phyloP scores from a whole-genome alignment of 768 basidiomycete genomes.

The Mycena floridula region DNA sequence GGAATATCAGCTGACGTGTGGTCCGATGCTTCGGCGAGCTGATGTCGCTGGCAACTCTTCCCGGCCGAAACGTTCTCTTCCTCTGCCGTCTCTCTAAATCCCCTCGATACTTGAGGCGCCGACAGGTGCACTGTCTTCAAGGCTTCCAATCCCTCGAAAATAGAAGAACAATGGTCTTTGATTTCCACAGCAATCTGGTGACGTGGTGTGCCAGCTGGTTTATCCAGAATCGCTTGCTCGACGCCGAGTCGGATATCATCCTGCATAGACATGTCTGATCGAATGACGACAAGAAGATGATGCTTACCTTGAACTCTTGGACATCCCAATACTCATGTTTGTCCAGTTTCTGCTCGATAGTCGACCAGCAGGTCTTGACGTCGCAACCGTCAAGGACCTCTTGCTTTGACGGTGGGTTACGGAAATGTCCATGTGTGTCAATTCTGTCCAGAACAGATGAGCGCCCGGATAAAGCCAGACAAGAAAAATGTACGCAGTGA shows the following conservation, averaged over 20 bases:
- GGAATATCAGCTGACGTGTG: background rate
- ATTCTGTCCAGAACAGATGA: conserved; percentile 34
- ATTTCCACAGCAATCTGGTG: conserved; percentile 67
- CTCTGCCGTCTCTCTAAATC: no score
- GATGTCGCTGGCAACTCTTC: no score
- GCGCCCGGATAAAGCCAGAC: background rate
- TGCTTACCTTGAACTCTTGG: conserved; percentile 59
- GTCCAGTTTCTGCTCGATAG: conserved; percentile 78
- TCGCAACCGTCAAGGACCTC: conserved; percentile 91
- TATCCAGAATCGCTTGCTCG: conserved; percentile 83
- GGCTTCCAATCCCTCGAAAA: conserved; percentile 35
- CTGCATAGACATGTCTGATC: conserved; percentile 27
- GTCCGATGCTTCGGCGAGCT: no score
- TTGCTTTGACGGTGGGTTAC: conserved; percentile 69
- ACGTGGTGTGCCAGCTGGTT: conserved; percentile 64
- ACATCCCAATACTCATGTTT: conserved; percentile 78
- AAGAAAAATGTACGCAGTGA: conserved; percentile 50
- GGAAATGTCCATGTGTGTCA: conserved; percentile 73
- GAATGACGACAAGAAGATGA: conserved; percentile 1
- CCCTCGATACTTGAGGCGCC: background rate
- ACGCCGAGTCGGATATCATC: conserved; percentile 80
- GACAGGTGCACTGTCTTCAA: background rate
- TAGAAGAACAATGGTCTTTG: conserved; percentile 30
- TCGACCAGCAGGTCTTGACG: conserved; percentile 84
- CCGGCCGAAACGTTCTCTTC: background rate